A percentile compares a stretch with the other conserved stretches of the same genome.
These are phyloP conservation scores for Inonotus obliquus DNA, from an alignment of 1,284 basidiomycete genomes.

Conservation along the genomic window DNA sequence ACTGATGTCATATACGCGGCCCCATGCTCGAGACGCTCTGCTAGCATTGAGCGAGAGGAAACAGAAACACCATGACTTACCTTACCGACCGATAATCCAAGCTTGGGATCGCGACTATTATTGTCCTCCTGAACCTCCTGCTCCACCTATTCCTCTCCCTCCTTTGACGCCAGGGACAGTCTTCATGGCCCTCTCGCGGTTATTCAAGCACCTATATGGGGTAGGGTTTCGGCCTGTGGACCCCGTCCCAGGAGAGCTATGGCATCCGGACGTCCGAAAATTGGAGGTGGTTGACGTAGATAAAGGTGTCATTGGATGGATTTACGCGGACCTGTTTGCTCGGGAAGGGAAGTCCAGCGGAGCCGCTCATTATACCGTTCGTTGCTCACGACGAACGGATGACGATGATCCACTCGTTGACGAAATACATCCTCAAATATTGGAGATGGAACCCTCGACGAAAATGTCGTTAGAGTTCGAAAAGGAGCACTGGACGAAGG, in stretches of 20 bases:
- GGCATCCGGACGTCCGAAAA: constrained; percentile 87
- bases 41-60: constrained; percentile 70
- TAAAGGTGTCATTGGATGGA: constrained; percentile 84
- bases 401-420: constrained; percentile 82
- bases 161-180: constrained; percentile 79
- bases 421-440: constrained; percentile 32
- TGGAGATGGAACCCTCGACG: constrained; percentile 34
- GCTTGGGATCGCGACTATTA: constrained; percentile 95
- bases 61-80: constrained; percentile 55
- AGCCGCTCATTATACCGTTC: constrained; percentile 96
- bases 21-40: constrained; percentile 71
- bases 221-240: constrained; percentile 73
- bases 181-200: constrained; percentile 80
- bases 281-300: constrained; percentile 90
- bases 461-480: constrained; percentile 57
- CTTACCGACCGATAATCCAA: constrained; percentile 62
- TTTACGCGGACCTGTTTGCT: constrained; percentile 91
- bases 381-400: constrained; percentile 89
- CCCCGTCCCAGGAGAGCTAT: constrained; percentile 74
- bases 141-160: constrained; percentile 65
- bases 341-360: constrained; percentile 84
- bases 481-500: constrained; percentile 46
- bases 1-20: constrained; percentile 70
- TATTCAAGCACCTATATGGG: constrained; percentile 86
- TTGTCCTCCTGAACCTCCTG: constrained; percentile 70